Conservation (phyloP, 306 rosid species). For the Lagenaria siceraria region DNA sequence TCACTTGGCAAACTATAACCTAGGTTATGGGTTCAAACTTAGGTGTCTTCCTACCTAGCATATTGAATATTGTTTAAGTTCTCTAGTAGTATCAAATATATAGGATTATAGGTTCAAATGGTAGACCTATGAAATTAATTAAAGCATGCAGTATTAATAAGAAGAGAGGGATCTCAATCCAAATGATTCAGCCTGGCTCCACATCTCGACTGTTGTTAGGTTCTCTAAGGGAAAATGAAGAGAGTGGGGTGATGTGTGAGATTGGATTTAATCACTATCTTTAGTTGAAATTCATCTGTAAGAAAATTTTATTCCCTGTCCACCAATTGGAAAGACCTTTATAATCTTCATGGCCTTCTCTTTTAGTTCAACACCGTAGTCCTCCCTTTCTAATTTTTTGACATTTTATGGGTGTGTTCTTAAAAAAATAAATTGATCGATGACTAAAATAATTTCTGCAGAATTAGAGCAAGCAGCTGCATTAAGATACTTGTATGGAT, state of each 20-base stretch:
- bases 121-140: not conserved
- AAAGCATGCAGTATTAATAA: not conserved
- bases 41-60: not conserved
- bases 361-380: not conserved
- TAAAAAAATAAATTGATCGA: not conserved
- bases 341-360: not conserved
- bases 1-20: not conserved
- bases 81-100: not conserved
- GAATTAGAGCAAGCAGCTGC: constrained; percentile 91
- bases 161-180: not conserved
- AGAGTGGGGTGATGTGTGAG: not conserved
- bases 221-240: not conserved
- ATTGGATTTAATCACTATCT: not conserved
- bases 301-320: not conserved
- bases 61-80: not conserved
- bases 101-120: not conserved
- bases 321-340: not conserved
- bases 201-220: not conserved
- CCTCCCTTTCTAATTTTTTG: not conserved
- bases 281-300: not conserved
- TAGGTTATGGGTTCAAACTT: not conserved
- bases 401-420: not conserved
- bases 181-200: not conserved
- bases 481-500: constrained; percentile 72
- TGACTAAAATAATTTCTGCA: constrained; percentile 22